These are phyloP conservation scores for Boletus barrowsii DNA, from an alignment of 768 basidiomycete species.

Conservation along the genomic window DNA sequence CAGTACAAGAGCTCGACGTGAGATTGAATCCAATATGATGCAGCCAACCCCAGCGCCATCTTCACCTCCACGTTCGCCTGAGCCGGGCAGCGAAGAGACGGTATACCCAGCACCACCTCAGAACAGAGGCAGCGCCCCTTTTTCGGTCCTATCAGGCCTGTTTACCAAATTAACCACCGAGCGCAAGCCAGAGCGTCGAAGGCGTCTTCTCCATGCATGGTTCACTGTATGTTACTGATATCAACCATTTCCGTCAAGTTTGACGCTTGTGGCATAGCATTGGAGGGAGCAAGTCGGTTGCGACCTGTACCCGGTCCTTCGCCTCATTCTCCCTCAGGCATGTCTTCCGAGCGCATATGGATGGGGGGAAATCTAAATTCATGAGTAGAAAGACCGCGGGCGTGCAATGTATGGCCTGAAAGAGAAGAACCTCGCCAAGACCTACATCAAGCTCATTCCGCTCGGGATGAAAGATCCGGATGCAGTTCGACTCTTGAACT, in stretches of 20 bases:
- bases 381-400: conserved; percentile 83
- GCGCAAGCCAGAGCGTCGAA: conserved; percentile 69
- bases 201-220: conserved; percentile 70
- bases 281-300: conserved; percentile 86
- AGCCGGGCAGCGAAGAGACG: conserved; percentile 19
- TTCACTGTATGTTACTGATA: conserved; percentile 59
- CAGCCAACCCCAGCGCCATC: conserved; percentile 67
- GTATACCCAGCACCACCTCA: conserved; percentile 55
- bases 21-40: conserved; percentile 35
- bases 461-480: conserved; percentile 78
- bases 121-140: conserved; percentile 68
- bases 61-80: conserved; percentile 51
- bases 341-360: conserved; percentile 5
- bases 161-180: conserved; percentile 76
- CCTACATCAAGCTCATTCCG: conserved; percentile 86
- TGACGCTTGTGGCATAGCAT: conserved; percentile 44
- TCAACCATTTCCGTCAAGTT: background rate
- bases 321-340: conserved; percentile 88
- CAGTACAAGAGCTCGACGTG: background rate
- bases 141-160: conserved; percentile 61
- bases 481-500: conserved; percentile 78
- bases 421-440: conserved; percentile 91
- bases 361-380: background rate
- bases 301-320: conserved; percentile 86
- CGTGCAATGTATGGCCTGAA: conserved; percentile 92